Conservation (phyloP, 208 protist species). For the Leptomonas pyrrhocoris region DNA sequence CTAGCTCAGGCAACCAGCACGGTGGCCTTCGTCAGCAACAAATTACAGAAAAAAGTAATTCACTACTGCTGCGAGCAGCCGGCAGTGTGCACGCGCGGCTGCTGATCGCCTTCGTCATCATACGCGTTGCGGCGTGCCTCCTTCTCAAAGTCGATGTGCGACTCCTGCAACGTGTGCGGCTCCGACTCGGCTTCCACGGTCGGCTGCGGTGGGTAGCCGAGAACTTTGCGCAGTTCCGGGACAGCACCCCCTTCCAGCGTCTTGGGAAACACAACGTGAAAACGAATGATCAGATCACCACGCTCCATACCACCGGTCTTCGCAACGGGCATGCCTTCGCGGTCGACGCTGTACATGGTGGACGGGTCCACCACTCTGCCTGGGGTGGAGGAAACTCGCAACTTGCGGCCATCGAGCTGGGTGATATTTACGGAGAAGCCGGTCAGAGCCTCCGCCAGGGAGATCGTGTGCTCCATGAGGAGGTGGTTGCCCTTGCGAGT, state of each 20-base stretch:
- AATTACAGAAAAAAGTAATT: neutral
- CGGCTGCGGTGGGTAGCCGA: constrained; percentile 74
- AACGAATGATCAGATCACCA: constrained; percentile 90
- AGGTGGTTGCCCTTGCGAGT: constrained; percentile 96
- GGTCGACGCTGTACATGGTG: constrained; percentile 80
- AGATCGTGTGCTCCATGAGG: constrained; percentile 90
- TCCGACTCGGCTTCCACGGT: constrained; percentile 46
- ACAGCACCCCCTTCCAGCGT: constrained; percentile 45
- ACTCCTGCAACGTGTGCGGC: constrained; percentile 54
- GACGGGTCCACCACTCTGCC: constrained; percentile 87
- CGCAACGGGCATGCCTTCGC: constrained; percentile 94
- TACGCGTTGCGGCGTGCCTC: constrained; percentile 60
- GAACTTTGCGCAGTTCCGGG: constrained; percentile 65
- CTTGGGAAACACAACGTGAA: constrained; percentile 92
- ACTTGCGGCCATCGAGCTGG: constrained; percentile 91
- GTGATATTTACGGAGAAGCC: constrained; percentile 90
- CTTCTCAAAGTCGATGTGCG: constrained; percentile 83
- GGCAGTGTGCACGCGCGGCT: constrained; percentile 58
- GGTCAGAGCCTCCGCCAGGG: constrained; percentile 95
- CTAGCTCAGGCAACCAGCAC: constrained; percentile 5
- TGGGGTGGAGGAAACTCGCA: constrained; percentile 67
- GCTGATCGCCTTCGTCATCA: constrained; percentile 65
- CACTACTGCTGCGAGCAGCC: constrained; percentile 83
- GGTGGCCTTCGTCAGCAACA: neutral
- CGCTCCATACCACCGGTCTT: constrained; percentile 88